A percentile compares a stretch with the other conserved stretches of the same genome.
phyloP scores from a whole-genome alignment of 2,329 filamentous ascomycete genomes.

The Ascochyta lentis region DNA sequence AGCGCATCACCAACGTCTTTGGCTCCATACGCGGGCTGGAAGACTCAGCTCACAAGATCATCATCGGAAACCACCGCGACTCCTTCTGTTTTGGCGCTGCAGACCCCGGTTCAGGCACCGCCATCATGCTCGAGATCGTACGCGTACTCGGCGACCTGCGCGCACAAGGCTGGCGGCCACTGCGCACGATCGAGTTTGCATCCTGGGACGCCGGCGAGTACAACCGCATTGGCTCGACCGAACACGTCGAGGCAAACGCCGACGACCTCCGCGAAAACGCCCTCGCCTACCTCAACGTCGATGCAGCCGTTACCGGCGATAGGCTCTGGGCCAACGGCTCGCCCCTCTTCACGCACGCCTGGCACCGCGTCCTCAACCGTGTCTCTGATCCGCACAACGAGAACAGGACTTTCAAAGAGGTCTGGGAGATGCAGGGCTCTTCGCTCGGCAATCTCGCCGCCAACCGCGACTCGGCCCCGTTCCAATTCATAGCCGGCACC shows the following conservation, averaged over 20 bases:
- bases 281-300: constrained; percentile 90
- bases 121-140: constrained; percentile 87
- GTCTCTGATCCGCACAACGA: constrained; percentile 70
- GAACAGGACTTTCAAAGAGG: constrained; percentile 74
- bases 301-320: constrained; percentile 77
- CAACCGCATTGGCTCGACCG: constrained; percentile 91
- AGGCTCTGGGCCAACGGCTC: constrained; percentile 81
- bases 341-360: constrained; percentile 75
- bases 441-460: constrained; percentile 73
- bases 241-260: constrained; percentile 87
- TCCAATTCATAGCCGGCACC: constrained; percentile 88
- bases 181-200: constrained; percentile 95
- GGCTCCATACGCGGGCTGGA: constrained; percentile 85
- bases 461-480: constrained; percentile 84
- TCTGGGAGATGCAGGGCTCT: constrained; percentile 72
- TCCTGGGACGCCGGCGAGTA: constrained; percentile 96
- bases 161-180: constrained; percentile 81
- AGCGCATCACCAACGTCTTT: constrained; percentile 91
- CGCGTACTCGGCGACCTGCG: constrained; percentile 83
- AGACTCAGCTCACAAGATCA: constrained; percentile 79
- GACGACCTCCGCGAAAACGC: constrained; percentile 75
- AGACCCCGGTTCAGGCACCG: constrained; percentile 84
- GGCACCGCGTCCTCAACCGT: constrained; percentile 76
- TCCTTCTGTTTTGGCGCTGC: constrained; percentile 88
- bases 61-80: constrained; percentile 93